phyloP scores from a whole-genome alignment of 495 filamentous ascomycete species.

The Cryomyces minteri region DNA sequence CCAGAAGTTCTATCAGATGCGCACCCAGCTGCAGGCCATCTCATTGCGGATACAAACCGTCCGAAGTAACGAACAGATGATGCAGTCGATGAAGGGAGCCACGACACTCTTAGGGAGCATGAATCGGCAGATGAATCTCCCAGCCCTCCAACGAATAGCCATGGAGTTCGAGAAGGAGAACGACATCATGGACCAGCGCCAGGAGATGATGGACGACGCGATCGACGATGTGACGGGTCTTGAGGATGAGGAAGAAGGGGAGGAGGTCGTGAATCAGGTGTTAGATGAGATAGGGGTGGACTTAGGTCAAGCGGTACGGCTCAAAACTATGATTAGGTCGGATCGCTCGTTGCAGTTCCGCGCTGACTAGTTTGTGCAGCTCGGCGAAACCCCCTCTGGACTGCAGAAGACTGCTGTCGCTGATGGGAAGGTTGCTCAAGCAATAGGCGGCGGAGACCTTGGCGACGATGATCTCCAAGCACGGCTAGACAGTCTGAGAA shows the following conservation, averaged over 20 bases:
- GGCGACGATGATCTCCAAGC: constrained; percentile 29
- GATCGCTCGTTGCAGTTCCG: neutral
- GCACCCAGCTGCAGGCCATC: constrained; percentile 89
- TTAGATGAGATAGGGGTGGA: constrained; percentile 95
- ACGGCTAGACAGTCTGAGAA: constrained; percentile 22
- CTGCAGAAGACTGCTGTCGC: constrained; percentile 20
- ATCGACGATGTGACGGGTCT: constrained; percentile 95
- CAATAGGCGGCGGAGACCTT: constrained; percentile 21
- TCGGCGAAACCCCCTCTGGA: constrained; percentile 26
- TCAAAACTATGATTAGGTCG: constrained; percentile 4
- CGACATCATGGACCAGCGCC: constrained; percentile 95
- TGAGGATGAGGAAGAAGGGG: constrained; percentile 74
- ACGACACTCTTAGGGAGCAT: constrained; percentile 83
- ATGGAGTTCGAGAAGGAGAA: constrained; percentile 99
- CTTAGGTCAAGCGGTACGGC: constrained; percentile 60
- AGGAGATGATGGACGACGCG: constrained; percentile 99
- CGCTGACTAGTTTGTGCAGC: constrained; percentile 14
- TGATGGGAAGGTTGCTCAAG: constrained; percentile 24
- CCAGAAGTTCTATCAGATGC: constrained; percentile 96
- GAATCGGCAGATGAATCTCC: constrained; percentile 95
- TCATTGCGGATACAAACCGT: constrained; percentile 93
- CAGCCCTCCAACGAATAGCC: constrained; percentile 83
- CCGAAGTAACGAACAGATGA: constrained; percentile 97
- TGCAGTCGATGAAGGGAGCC: constrained; percentile 98
- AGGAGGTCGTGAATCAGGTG: constrained; percentile 91